A percentile compares a stretch with the other conserved stretches of the same genome.
Evolutionary conservation across 139 green algal species (phyloP).

Genomic region (Chlamydomonas incerta): DNA sequence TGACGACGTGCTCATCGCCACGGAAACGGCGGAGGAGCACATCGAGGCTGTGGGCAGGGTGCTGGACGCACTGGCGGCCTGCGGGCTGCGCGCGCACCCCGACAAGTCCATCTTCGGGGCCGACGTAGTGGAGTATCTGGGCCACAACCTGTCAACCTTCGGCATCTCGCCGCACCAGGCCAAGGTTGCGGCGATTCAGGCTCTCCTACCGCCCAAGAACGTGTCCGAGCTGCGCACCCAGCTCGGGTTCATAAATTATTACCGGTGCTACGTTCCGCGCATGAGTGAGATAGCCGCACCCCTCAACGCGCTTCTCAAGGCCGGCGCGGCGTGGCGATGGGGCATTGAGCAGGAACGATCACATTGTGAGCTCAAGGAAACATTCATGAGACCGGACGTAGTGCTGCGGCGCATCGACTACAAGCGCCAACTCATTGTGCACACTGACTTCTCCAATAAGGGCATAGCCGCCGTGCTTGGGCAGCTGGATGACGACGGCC

Average conservation of each 20-base stretch:
- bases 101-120: slow-evolving; percentile 34
- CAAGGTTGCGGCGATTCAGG: slow-evolving; percentile 45
- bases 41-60: slow-evolving; percentile 1
- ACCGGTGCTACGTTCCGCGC: slow-evolving; percentile 42
- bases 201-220: slow-evolving; percentile 43
- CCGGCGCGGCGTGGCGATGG: slow-evolving; percentile 40
- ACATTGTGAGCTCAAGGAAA: not conserved
- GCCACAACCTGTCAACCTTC: slow-evolving; percentile 44
- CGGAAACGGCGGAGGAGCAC: slow-evolving; percentile 32
- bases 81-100: slow-evolving; percentile 35
- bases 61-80: not conserved
- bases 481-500: slow-evolving; percentile 42
- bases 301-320: slow-evolving; percentile 42
- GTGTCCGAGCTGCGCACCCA: no score
- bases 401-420: slow-evolving; percentile 3
- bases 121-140: slow-evolving; percentile 52
- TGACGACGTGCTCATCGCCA: slow-evolving; percentile 28
- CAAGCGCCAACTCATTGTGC: not conserved
- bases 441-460: slow-evolving; percentile 24
- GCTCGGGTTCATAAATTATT: not conserved
- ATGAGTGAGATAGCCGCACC: slow-evolving; percentile 41
- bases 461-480: slow-evolving; percentile 53
- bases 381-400: not conserved
- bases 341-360: slow-evolving; percentile 12
- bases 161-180: slow-evolving; percentile 25